Evolutionary conservation across 129 eudicot species (phyloP).

Genomic region (Flaveria linearis): DNA sequence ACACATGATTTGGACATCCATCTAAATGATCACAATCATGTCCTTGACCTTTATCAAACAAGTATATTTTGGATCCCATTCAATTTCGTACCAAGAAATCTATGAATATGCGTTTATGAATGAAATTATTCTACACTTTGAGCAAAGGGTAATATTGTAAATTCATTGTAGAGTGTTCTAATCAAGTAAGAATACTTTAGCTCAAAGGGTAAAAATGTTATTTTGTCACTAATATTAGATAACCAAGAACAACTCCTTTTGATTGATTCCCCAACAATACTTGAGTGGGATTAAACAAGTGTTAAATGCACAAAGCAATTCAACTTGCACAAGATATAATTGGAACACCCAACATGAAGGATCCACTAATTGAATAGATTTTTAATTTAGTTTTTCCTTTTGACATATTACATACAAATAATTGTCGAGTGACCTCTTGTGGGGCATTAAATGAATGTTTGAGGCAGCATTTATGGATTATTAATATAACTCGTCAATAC

Average conservation of each 20-base stretch:
- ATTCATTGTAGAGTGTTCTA: not conserved
- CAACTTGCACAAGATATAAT: slow-evolving; percentile 46
- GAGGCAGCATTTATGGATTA: too few species aligned
- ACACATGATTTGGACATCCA: slow-evolving; percentile 40
- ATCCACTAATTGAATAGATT: slow-evolving; percentile 41
- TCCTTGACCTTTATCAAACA: slow-evolving; percentile 10
- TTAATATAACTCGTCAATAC: too few species aligned
- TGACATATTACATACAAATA: not conserved
- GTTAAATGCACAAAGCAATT: slow-evolving; percentile 28
- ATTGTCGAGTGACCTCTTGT: not conserved
- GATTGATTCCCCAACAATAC: slow-evolving; percentile 27
- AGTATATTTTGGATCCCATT: not conserved
- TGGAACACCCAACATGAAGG: slow-evolving; percentile 44
- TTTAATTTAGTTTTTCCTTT: slow-evolving; percentile 20
- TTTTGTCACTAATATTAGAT: slow-evolving; percentile 11
- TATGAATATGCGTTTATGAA: too few species aligned
- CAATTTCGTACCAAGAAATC: too few species aligned
- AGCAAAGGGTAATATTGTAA: slow-evolving; percentile 6
- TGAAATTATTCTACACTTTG: too few species aligned
- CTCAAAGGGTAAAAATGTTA: slow-evolving; percentile 19
- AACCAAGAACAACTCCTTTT: slow-evolving; percentile 28
- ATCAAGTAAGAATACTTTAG: not conserved
- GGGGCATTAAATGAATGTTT: too few species aligned
- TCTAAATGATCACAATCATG: slow-evolving; percentile 10
- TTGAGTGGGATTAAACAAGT: slow-evolving; percentile 37